These are phyloP conservation scores for Nigrograna mackinnonii DNA, from an alignment of 2,329 filamentous ascomycete genomes.

Conservation along the genomic window DNA sequence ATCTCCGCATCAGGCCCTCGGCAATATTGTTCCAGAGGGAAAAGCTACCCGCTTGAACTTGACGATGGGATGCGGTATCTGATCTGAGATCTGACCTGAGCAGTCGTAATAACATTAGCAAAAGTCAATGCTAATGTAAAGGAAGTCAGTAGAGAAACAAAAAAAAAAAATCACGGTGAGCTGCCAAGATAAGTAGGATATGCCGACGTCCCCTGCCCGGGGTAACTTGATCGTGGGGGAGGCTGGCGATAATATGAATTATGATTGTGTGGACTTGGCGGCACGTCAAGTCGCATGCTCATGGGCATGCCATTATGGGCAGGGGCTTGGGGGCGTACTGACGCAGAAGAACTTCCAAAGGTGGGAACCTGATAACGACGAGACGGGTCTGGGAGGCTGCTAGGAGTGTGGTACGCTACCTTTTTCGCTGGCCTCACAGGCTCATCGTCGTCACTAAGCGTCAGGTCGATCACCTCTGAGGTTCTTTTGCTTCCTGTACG, in stretches of 20 bases:
- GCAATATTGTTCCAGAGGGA: too few relatives aligned
- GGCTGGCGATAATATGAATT: conserved; percentile 2
- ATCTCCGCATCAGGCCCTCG: too few relatives aligned
- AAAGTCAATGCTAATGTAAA: too few relatives aligned
- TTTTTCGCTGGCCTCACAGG: conserved; percentile 40
- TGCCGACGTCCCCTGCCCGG: conserved; percentile 26
- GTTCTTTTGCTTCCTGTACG: conserved; percentile 47
- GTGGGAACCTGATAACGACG: conserved; percentile 32
- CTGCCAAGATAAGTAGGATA: conserved; percentile 29
- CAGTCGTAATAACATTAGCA: too few relatives aligned
- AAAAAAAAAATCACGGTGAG: conserved; percentile 23
- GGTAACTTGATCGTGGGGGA: conserved; percentile 8
- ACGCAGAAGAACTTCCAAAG: conserved; percentile 13
- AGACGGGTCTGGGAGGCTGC: conserved; percentile 34
- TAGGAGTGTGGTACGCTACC: conserved; percentile 45
- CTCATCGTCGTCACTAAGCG: conserved; percentile 53
- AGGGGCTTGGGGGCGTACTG: conserved; percentile 18
- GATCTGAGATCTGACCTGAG: too few relatives aligned
- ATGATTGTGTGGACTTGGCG: background rate
- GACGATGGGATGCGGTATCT: too few relatives aligned
- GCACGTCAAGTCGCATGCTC: background rate
- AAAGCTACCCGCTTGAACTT: too few relatives aligned
- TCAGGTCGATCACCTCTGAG: conserved; percentile 54
- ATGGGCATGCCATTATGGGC: background rate
- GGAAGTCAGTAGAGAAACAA: too few relatives aligned